Evolutionary conservation across 768 basidiomycete genomes (phyloP).

Genomic region (Multifurca ochricompacta): DNA sequence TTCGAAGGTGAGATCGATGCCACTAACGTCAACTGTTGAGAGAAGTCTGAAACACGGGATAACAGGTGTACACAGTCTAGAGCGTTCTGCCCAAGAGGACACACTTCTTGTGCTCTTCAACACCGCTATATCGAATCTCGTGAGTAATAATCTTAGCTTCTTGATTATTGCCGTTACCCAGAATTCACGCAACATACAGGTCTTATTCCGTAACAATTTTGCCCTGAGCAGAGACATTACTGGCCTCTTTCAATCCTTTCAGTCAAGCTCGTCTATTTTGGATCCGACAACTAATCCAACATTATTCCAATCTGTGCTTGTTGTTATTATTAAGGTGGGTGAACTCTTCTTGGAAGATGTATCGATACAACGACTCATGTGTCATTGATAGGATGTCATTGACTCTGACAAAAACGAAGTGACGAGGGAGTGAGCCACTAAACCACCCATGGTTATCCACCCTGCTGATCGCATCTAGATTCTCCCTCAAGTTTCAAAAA

Average conservation of each 20-base stretch:
- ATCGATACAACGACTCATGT: neutral
- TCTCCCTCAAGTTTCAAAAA: constrained; percentile 47
- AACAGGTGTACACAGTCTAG: constrained; percentile 57
- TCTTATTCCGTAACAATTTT: constrained; percentile 60
- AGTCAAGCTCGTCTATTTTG: constrained; percentile 47
- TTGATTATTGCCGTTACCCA: neutral
- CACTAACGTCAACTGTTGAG: too few species aligned
- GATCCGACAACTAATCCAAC: constrained; percentile 28
- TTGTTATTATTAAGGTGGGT: constrained; percentile 53
- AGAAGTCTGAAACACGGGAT: neutral
- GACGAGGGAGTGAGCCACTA: constrained; percentile 39
- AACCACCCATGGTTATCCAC: neutral
- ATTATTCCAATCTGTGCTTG: constrained; percentile 49
- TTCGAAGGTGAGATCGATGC: constrained; percentile 42
- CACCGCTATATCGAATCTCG: constrained; percentile 57
- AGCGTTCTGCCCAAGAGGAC: constrained; percentile 57
- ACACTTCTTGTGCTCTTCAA: constrained; percentile 58
- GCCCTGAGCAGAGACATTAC: constrained; percentile 53
- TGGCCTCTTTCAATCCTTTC: constrained; percentile 56
- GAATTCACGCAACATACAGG: constrained; percentile 29
- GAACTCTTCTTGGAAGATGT: neutral
- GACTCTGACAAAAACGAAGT: constrained; percentile 54
- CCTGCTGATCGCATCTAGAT: constrained; percentile 28
- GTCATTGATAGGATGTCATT: constrained; percentile 43
- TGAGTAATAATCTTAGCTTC: constrained; percentile 18